Percentiles rank a stretch among this genome's conserved stretches.
These are phyloP conservation scores for Mycena kentingensis DNA, from an alignment of 768 basidiomycete species.

Conservation along the genomic window DNA sequence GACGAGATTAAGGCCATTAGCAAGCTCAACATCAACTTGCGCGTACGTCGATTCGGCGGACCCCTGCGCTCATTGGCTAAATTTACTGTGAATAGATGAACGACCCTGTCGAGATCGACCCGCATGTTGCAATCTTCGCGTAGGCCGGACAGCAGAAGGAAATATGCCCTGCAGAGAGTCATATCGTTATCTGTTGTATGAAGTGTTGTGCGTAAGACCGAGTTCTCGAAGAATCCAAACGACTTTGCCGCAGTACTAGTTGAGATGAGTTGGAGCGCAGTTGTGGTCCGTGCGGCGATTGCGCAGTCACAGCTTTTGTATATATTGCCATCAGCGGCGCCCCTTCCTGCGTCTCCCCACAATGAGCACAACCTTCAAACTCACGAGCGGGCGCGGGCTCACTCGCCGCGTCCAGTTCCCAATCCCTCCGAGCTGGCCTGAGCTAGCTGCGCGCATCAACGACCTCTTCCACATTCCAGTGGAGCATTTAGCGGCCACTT, in stretches of 20 bases:
- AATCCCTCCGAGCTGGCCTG: constrained; percentile 53
- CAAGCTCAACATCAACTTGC: constrained; percentile 54
- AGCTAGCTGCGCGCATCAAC: constrained; percentile 58
- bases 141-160: constrained; percentile 28
- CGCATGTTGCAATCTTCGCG: constrained; percentile 69
- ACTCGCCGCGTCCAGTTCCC: constrained; percentile 64
- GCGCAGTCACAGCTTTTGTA: constrained; percentile 9
- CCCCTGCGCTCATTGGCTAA: constrained; percentile 42
- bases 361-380: constrained; percentile 65
- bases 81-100: constrained; percentile 51
- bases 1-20: constrained; percentile 50
- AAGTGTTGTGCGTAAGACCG: background rate
- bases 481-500: constrained; percentile 65
- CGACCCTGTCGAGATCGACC: constrained; percentile 68
- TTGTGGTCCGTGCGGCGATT: constrained; percentile 15
- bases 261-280: background rate
- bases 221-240: constrained; percentile 13
- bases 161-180: too few species aligned
- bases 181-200: constrained; percentile 5
- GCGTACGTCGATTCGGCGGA: constrained; percentile 45
- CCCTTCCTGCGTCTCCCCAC: constrained; percentile 24
- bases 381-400: constrained; percentile 54
- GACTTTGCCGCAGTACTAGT: constrained; percentile 8
- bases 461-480: constrained; percentile 53
- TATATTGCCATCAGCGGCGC: background rate